Base-by-base conservation (phyloP, 371 early-diverging fungal species). In the Capillidium heterosporum region DNA sequence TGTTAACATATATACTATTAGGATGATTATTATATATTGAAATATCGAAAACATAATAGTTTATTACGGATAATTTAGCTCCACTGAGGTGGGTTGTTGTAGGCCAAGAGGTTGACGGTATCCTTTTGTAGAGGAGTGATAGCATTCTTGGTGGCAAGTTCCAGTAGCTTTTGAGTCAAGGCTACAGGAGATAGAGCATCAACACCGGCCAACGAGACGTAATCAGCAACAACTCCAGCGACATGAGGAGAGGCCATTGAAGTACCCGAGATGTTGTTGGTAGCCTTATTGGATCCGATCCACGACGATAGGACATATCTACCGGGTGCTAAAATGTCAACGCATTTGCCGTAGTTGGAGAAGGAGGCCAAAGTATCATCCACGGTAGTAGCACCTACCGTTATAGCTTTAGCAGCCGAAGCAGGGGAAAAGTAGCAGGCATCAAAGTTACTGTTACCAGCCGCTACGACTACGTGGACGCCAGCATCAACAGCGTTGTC, bases 71-170 rank as follows among this genome's bases (percentile, higher is more conserved):
- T n/a, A n/a, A n/a, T n/a, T n/a, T n/a, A n/a, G n/a, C n/a, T n/a
- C n/a, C n/a, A n/a, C n/a, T n/a, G n/a, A n/a, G n/a, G n/a, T n/a
- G n/a, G n/a, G 23, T 23, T 44, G 70, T 84, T 89, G 72, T 76
- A 87, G 63, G 87, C 77, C 48, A 90, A 71, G 15, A 77, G 61
- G 66, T 94, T 94, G 60, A 85, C 84, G 42, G 88, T 83, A 46
- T 71, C 71, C 2, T 60, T 57, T 48, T 81, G 80, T 27, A 78
- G 60, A 40, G 77, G 76, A 4, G 68, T 60, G 42, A 95, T 65
- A 27, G 65, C 71, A 63, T 75, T 74, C 62, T 76, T 75, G 58
- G 87, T 85, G n/a, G 77, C 8, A 15, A 19, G 7, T 15, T 44
- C 19, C 7, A 19, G 8, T 17, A 44, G 8, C 23, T 44, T 15